These are phyloP conservation scores for Biscogniauxia mediterranea DNA, from an alignment of 2,329 filamentous ascomycete genomes.

Conservation along the genomic window DNA sequence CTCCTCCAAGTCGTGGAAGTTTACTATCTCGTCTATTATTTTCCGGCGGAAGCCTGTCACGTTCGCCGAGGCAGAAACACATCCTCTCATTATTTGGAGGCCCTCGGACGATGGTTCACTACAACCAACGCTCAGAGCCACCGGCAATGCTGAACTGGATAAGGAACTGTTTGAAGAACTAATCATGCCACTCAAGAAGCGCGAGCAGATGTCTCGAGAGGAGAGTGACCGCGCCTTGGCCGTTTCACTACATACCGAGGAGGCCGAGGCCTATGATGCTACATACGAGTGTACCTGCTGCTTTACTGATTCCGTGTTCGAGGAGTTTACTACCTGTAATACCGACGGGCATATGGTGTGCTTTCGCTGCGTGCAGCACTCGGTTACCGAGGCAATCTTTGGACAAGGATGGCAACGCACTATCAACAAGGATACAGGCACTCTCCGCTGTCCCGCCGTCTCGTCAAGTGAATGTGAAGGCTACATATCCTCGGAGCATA, in stretches of 20 bases:
- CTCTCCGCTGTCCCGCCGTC: constrained; percentile 80
- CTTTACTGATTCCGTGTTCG: constrained; percentile 68
- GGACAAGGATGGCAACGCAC: constrained; percentile 88
- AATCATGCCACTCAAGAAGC: constrained; percentile 50
- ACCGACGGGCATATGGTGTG: constrained; percentile 70
- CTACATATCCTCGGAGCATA: constrained; percentile 66
- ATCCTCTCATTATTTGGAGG: constrained; percentile 63
- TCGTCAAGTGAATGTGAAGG: constrained; percentile 69
- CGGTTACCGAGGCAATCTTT: constrained; percentile 83
- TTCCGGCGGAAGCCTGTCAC: constrained; percentile 59
- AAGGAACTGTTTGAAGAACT: constrained; percentile 59
- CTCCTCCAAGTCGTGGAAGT: constrained; percentile 74
- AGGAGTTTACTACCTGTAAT: constrained; percentile 72
- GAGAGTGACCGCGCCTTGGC: constrained; percentile 54
- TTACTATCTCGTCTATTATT: constrained; percentile 69
- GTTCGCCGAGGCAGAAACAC: constrained; percentile 53
- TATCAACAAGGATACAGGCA: constrained; percentile 69
- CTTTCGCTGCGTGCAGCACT: constrained; percentile 77
- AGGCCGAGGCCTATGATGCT: constrained; percentile 56
- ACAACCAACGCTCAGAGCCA: constrained; percentile 62
- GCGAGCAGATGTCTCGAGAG: constrained; percentile 43
- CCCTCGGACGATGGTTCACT: constrained; percentile 54
- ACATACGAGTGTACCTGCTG: constrained; percentile 76
- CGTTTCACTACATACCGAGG: constrained; percentile 52
- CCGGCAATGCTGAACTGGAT: constrained; percentile 64